These are phyloP conservation scores for Leccinum variicolor DNA, from an alignment of 768 basidiomycete species.

Conservation along the genomic window DNA sequence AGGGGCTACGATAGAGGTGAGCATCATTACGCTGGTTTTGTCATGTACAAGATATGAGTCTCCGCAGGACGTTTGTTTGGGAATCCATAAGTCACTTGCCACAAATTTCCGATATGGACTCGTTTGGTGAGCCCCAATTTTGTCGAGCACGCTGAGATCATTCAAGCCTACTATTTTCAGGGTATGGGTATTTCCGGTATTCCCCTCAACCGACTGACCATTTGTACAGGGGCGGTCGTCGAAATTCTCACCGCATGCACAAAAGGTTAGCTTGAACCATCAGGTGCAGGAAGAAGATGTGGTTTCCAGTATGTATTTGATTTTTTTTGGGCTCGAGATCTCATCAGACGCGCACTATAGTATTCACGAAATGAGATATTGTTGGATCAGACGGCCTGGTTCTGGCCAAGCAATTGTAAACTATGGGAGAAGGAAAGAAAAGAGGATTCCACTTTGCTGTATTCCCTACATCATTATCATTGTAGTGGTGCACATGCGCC, in stretches of 20 bases:
- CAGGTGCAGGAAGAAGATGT: slow-evolving; percentile 86
- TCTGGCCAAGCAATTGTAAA: background rate
- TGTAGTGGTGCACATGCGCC: too few relatives aligned
- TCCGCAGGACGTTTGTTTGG: slow-evolving; percentile 79
- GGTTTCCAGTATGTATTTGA: slow-evolving; percentile 67
- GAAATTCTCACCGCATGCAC: slow-evolving; percentile 90
- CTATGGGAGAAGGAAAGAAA: background rate
- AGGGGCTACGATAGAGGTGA: slow-evolving; percentile 90
- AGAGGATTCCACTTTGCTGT: background rate
- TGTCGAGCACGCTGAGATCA: background rate
- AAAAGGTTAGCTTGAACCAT: slow-evolving; percentile 87
- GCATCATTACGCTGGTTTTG: background rate
- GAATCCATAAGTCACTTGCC: slow-evolving; percentile 86
- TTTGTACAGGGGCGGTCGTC: slow-evolving; percentile 83
- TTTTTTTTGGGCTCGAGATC: background rate
- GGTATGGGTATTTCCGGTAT: slow-evolving; percentile 16
- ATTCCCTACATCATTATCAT: background rate
- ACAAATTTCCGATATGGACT: slow-evolving; percentile 92
- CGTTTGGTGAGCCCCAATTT: slow-evolving; percentile 64
- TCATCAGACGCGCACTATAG: slow-evolving; percentile 9
- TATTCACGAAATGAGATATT: slow-evolving; percentile 31
- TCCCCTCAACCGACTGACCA: background rate
- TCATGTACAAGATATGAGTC: background rate
- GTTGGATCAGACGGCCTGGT: background rate
- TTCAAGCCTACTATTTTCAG: slow-evolving; percentile 14